Conservation (phyloP, 1,284 basidiomycete genomes). For the Stygiomarasmius scandens region DNA sequence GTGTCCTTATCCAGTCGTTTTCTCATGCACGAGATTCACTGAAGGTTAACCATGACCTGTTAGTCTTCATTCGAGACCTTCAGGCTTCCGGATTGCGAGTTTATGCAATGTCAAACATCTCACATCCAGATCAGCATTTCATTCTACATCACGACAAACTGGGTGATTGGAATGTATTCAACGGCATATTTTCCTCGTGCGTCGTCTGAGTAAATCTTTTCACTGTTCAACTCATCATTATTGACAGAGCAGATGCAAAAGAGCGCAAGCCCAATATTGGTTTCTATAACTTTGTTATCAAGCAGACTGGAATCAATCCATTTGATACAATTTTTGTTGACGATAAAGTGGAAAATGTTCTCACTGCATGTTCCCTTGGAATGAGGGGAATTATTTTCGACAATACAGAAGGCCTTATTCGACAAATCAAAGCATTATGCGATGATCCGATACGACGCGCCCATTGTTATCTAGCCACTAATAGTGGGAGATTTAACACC, state of each 20-base stretch:
- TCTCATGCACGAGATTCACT: slow-evolving; percentile 52
- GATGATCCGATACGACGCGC: slow-evolving; percentile 50
- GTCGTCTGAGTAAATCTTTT: no score
- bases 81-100: slow-evolving; percentile 43
- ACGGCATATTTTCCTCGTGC: no score
- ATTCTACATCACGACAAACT: no score
- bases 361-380: slow-evolving; percentile 58
- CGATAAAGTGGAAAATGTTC: slow-evolving; percentile 62
- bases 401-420: slow-evolving; percentile 41
- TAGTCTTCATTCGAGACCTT: slow-evolving; percentile 49
- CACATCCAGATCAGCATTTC: slow-evolving; percentile 23
- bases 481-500: slow-evolving; percentile 47
- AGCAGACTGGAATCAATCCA: slow-evolving; percentile 45
- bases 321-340: slow-evolving; percentile 46
- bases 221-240: no score
- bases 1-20: no score
- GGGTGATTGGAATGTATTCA: no score
- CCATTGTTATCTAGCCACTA: slow-evolving; percentile 13
- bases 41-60: slow-evolving; percentile 45
- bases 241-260: slow-evolving; percentile 36
- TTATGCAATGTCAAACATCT: slow-evolving; percentile 65
- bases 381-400: slow-evolving; percentile 57
- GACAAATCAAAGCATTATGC: slow-evolving; percentile 47
- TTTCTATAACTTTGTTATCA: slow-evolving; percentile 53
- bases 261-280: slow-evolving; percentile 59